Evolutionary conservation across 108 stramenopile species (phyloP).

Genomic region (Pseudonitzschia multiseries): DNA sequence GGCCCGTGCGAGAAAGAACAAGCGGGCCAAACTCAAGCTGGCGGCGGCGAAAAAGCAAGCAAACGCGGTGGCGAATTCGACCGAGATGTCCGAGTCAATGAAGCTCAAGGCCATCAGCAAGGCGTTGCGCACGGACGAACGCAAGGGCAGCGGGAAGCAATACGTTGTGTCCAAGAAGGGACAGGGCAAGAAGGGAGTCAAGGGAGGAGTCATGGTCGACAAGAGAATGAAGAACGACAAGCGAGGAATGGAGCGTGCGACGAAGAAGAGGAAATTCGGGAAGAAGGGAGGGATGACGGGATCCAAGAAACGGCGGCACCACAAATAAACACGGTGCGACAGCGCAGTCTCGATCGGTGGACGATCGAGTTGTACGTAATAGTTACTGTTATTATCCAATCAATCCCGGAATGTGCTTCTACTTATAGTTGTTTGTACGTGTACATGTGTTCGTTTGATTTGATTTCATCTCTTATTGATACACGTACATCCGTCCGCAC

Average conservation of each 20-base stretch:
- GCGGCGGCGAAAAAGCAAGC: conserved; percentile 95
- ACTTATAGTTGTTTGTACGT: neutral
- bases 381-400: too few relatives aligned
- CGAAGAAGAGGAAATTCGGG: conserved; percentile 78
- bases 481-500: too few relatives aligned
- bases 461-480: too few relatives aligned
- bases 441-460: neutral
- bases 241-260: conserved; percentile 67
- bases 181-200: conserved; percentile 64
- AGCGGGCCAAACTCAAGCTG: conserved; percentile 79
- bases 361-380: neutral
- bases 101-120: conserved; percentile 97
- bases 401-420: neutral
- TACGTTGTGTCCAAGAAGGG: conserved; percentile 92
- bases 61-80: conserved; percentile 82
- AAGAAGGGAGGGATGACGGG: conserved; percentile 84
- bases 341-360: neutral
- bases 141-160: conserved; percentile 73
- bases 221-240: conserved; percentile 95
- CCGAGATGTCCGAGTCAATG: conserved; percentile 93
- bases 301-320: conserved; percentile 68
- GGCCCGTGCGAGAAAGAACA: conserved; percentile 94
- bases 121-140: conserved; percentile 85
- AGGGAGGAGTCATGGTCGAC: conserved; percentile 94
- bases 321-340: conserved; percentile 36